Evolutionary conservation across 1,284 basidiomycete genomes (phyloP), one percentile per base, ranked within the genome.

Genomic region (Amylostereum areolatum): DNA sequence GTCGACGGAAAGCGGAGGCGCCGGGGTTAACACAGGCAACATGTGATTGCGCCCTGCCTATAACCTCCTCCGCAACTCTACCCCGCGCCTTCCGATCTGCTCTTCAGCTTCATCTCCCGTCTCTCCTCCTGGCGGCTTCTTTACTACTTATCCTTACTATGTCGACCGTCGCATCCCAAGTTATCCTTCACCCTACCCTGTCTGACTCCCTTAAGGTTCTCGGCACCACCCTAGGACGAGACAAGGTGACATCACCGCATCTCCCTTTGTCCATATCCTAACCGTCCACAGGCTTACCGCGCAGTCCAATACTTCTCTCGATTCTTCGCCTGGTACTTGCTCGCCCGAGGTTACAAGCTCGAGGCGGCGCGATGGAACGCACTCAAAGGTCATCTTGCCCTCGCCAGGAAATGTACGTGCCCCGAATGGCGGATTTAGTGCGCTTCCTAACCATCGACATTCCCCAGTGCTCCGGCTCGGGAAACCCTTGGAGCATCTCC

Each of bases 401-500:
- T 77, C 27, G 88, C 81, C 42, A 77, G 92, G 54, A 94, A 92
- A 68, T 71, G 92, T 93, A 63, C 55, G 86, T 68, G 11, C 4
- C 28, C 39, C 30, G 44, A 45, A 24, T 37, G 33, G 46, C 29
- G 43, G 55, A 32, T 24, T 18, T 30, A 12, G 37, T 35, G 44
- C 44, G 10, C 18, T 10, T 30, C 43, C 29, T 8, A 11, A 25
- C 32, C 39, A 28, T 28, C 34, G 2, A 29, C 29, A 25, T 39
- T 36, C 11, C 32, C 6, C 61, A 97, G 94, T 97, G 46, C 78
- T 98, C 78, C 82, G 96, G 24, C 74, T 98, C 47, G 92, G 94
- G 60, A 97, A 97, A 69, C 94, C 94, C 30, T 61, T 97, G 55
- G 96, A 99, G 66, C 93, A 97, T 70, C 76, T 97, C 18, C 97